phyloP scores from a whole-genome alignment of 192 early-diverging fungal genomes.

The Backusella luteola region DNA sequence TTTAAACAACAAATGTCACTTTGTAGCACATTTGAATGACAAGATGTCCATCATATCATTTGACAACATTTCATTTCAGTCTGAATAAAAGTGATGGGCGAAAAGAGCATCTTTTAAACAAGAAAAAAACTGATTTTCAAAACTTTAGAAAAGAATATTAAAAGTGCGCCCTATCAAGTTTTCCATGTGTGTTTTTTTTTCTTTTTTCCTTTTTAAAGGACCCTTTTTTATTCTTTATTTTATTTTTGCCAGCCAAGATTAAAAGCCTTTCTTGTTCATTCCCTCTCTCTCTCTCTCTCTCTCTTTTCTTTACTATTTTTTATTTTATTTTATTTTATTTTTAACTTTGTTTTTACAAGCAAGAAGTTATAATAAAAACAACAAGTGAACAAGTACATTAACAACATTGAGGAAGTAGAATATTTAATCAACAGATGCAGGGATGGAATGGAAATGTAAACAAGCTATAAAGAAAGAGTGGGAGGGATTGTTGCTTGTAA shows the following conservation, averaged over 20 bases:
- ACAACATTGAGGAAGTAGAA: background rate
- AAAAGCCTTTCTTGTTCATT: background rate
- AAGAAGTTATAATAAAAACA: background rate
- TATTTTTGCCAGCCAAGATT: background rate
- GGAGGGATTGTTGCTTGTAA: background rate
- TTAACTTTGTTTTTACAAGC: background rate
- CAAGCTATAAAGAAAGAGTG: background rate
- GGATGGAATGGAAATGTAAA: slow-evolving; percentile 32
- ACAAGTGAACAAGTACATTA: background rate
- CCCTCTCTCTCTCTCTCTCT: background rate
- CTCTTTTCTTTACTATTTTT: background rate
- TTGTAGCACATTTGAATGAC: background rate
- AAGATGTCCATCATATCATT: background rate
- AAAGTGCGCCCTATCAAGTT: background rate
- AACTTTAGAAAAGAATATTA: background rate
- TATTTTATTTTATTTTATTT: background rate
- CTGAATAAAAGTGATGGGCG: background rate
- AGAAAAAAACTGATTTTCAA: background rate
- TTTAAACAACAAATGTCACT: background rate
- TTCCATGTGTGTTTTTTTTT: background rate
- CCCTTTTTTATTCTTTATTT: background rate
- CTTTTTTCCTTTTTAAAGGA: background rate
- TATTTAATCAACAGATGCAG: slow-evolving; percentile 20
- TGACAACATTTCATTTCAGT: background rate
- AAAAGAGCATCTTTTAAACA: background rate